Evolutionary conservation across 2,329 filamentous ascomycete genomes (phyloP).

Genomic region (Elsinoe ampelina): DNA sequence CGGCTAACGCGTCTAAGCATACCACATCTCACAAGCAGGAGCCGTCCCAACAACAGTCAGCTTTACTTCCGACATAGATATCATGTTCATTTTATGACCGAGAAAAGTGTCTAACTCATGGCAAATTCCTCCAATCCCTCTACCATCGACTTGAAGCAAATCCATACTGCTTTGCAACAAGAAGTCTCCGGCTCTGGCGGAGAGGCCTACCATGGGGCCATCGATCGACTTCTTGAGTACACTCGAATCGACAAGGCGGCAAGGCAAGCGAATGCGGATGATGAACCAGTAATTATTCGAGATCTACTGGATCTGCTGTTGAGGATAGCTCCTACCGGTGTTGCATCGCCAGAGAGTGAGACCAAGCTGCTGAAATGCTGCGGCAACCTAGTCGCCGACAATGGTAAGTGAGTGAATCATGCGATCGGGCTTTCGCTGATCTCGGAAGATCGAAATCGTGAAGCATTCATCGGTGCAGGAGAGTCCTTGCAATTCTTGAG

Average conservation of each 20-base stretch:
- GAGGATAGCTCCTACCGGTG: not conserved
- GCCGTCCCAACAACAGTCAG: not conserved
- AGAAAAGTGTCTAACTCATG: not conserved
- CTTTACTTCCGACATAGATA: not conserved
- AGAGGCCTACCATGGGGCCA: not conserved
- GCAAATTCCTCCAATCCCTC: not conserved
- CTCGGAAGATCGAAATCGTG: constrained; percentile 8
- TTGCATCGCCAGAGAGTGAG: not conserved
- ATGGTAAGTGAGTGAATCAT: constrained; percentile 12
- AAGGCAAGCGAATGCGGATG: constrained; percentile 10
- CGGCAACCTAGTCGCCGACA: constrained; percentile 17
- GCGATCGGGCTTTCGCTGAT: not conserved
- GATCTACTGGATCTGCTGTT: not conserved
- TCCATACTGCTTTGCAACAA: not conserved
- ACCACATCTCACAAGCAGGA: not conserved
- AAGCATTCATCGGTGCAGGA: not conserved
- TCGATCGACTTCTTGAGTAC: constrained; percentile 9
- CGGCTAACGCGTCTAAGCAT: not conserved
- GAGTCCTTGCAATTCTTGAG: not conserved
- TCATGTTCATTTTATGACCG: not conserved
- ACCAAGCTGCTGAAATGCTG: constrained; percentile 15
- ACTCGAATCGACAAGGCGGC: not conserved
- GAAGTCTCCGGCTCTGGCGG: not conserved
- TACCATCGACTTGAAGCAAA: not conserved
- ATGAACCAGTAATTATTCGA: not conserved